Evolutionary conservation across 768 basidiomycete species (phyloP), one percentile per base, ranked within the genome.

Genomic region (Suillus cothurnatus): DNA sequence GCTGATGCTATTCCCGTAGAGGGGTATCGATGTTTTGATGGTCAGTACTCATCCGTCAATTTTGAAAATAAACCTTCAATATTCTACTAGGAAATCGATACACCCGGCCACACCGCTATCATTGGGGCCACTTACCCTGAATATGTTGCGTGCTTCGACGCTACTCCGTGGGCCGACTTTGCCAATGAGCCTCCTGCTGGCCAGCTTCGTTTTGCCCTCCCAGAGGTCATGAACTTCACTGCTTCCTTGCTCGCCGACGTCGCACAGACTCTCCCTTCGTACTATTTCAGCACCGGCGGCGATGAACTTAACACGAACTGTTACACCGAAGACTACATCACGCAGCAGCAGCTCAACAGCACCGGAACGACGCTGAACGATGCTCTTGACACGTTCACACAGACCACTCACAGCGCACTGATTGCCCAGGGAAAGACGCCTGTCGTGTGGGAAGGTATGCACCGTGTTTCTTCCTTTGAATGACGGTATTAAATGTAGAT

Each of bases 121-220:
- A 88, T 93, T 45, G 80, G 82, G 6, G 71, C 78, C 9, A 82
- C 89, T 0, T 85, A 90, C 70, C 91, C 92, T 0, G 88, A 92
- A 55, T 82, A 85, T 66, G 76, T 93, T 49, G 91, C 90, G 2
- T 93, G 92, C 67, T 71, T 76, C 12, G 74, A 80, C 36, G 79
- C 81, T 7, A 76, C 79, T 1, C 88, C 88, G 0, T 88, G 88
- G 87, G 61, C 77, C 0, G 74, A 71, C 4, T 90, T 83, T 67
- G 89, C 89, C 6, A 80, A 76, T 65, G 88, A 23, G n/a, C 92
- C 92, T 1, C 92, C 92, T 0, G 84, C 92, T 0, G 92, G 92
- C 1, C 91, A 93, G 71, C 83, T 93, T 21, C 87, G 89, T 34
- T 80, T 93, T 63, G 86, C 89, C 1, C 81, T 85, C 19, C 68